Evolutionary conservation across 1,139 yeast genomes (phyloP).

Genomic region (Candida sanyaensis): DNA sequence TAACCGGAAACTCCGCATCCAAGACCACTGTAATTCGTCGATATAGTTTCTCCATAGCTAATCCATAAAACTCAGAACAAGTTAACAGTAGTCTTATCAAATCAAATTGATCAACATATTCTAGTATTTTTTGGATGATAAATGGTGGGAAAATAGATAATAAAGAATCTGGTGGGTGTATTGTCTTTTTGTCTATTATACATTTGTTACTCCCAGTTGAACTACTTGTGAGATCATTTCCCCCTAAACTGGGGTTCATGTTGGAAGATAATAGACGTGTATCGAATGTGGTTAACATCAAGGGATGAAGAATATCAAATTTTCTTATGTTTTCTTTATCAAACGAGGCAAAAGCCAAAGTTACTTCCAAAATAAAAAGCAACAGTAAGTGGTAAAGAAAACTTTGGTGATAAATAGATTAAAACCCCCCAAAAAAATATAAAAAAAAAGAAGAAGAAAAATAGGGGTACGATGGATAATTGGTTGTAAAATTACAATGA

Average conservation of each 20-base stretch:
- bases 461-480: not conserved
- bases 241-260: not conserved
- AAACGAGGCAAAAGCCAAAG: too few species aligned
- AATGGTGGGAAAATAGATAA: slow-evolving; percentile 9
- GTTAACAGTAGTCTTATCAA: slow-evolving; percentile 27
- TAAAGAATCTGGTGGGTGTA: slow-evolving; percentile 12
- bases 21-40: slow-evolving; percentile 33
- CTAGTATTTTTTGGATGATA: slow-evolving; percentile 15
- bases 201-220: not conserved
- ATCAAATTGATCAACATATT: slow-evolving; percentile 35
- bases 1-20: slow-evolving; percentile 30
- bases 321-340: too few species aligned
- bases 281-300: not conserved
- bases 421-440: not conserved
- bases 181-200: not conserved
- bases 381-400: not conserved
- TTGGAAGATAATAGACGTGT: not conserved
- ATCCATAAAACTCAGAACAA: slow-evolving; percentile 22
- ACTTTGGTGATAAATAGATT: not conserved
- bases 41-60: slow-evolving; percentile 30
- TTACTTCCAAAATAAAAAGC: too few species aligned
- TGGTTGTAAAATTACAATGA: not conserved
- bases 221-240: not conserved
- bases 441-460: not conserved
- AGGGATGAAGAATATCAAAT: not conserved